A percentile compares a stretch with the other conserved stretches of the same genome.
Evolutionary conservation across 371 early-diverging fungal species (phyloP).

Genomic region (Fennellomyces sp.): DNA sequence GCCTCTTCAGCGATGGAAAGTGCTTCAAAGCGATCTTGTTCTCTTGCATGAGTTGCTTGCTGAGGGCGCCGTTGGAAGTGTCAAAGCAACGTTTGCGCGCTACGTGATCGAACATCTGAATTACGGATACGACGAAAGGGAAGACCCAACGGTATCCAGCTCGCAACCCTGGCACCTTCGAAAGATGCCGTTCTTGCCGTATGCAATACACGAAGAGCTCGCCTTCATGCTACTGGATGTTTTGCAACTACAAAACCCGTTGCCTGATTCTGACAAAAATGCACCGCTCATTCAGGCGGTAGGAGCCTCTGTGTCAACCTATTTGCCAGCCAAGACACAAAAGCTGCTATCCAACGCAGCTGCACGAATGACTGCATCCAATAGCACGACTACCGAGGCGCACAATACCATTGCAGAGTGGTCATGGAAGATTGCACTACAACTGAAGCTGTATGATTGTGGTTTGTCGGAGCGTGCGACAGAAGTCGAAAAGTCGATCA

Average conservation of each 20-base stretch:
- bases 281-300: slow-evolving; percentile 25
- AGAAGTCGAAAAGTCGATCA: slow-evolving; percentile 34
- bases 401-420: slow-evolving; percentile 47
- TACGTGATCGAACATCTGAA: slow-evolving; percentile 49
- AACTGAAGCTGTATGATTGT: slow-evolving; percentile 49
- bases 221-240: slow-evolving; percentile 45
- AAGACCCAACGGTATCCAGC: slow-evolving; percentile 20
- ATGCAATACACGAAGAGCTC: slow-evolving; percentile 38
- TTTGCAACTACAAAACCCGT: slow-evolving; percentile 33
- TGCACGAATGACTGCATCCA: slow-evolving; percentile 12
- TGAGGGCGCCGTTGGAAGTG: slow-evolving; percentile 19
- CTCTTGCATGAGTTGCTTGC: slow-evolving; percentile 40
- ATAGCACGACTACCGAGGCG: slow-evolving; percentile 6
- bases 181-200: slow-evolving; percentile 22
- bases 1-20: slow-evolving; percentile 45
- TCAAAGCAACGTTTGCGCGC: slow-evolving; percentile 33
- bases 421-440: slow-evolving; percentile 49
- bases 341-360: slow-evolving; percentile 26
- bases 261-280: slow-evolving; percentile 24
- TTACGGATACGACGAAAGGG: slow-evolving; percentile 28
- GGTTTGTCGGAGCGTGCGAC: slow-evolving; percentile 36
- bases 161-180: slow-evolving; percentile 40
- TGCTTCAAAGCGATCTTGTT: slow-evolving; percentile 41
- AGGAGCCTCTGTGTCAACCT: slow-evolving; percentile 24
- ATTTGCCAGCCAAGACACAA: slow-evolving; percentile 29